Conservation (phyloP, 306 rosid species). For the Alnus rubra region DNA sequence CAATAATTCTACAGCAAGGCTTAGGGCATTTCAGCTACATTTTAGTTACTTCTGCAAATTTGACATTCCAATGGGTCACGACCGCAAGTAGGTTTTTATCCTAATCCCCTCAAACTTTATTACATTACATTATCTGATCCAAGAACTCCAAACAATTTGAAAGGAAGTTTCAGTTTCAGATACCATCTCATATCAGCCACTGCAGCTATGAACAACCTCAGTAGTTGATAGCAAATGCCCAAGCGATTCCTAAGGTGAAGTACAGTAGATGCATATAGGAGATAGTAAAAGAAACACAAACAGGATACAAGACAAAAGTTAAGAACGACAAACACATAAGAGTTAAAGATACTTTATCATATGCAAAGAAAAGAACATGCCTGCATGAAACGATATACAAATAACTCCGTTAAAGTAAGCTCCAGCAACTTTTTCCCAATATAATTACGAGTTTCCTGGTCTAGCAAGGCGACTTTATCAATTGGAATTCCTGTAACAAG, state of each 20-base stretch:
- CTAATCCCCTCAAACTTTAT: neutral
- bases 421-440: conserved; percentile 83
- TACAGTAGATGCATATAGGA: conserved; percentile 1
- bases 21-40: too few relatives aligned
- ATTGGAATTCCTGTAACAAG: conserved; percentile 78
- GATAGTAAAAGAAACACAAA: neutral
- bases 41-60: neutral
- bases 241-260: neutral
- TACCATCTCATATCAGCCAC: neutral
- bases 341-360: conserved; percentile 10
- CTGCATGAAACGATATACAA: conserved; percentile 88
- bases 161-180: neutral
- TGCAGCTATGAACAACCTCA: conserved; percentile 8
- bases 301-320: neutral
- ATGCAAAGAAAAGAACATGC: conserved; percentile 45
- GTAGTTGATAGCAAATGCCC: conserved; percentile 1
- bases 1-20: neutral
- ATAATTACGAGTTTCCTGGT: conserved; percentile 86
- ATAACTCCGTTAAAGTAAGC: conserved; percentile 82
- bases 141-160: neutral
- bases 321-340: neutral
- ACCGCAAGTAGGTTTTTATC: neutral
- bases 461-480: conserved; percentile 80
- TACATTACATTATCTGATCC: neutral
- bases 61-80: neutral